phyloP scores from a whole-genome alignment of 108 stramenopile genomes.

The Cyclotella baltica region DNA sequence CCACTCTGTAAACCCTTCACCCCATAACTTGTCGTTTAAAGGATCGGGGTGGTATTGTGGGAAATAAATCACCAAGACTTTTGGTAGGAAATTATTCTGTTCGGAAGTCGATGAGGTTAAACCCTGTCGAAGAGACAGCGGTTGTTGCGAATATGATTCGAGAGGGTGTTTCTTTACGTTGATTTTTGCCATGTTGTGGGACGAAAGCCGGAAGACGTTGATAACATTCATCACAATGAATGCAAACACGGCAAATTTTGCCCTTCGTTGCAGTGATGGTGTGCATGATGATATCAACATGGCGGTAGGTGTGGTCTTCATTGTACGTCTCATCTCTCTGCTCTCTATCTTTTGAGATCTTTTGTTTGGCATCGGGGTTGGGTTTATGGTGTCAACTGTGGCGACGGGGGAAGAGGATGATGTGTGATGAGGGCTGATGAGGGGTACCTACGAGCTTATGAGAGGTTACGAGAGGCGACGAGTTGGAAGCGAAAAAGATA shows the following conservation, averaged over 20 bases:
- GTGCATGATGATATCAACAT: background rate
- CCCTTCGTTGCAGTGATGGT: no score
- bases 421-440: no score
- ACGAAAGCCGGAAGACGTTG: no score
- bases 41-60: constrained; percentile 77
- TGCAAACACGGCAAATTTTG: no score
- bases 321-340: no score
- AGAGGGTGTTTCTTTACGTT: background rate
- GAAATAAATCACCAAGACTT: constrained; percentile 63
- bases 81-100: constrained; percentile 46
- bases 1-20: constrained; percentile 73
- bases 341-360: no score
- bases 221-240: no score
- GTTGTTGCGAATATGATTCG: background rate
- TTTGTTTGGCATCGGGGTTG: background rate
- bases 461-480: no score
- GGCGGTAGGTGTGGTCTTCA: background rate
- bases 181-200: no score
- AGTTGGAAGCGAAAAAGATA: no score
- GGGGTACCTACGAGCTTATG: no score
- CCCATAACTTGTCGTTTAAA: constrained; percentile 72
- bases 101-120: background rate
- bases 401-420: no score
- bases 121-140: background rate
- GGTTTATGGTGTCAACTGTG: background rate